Base-by-base conservation (phyloP, 2,329 filamentous ascomycete species). In the Arachnomyces sp. region DNA sequence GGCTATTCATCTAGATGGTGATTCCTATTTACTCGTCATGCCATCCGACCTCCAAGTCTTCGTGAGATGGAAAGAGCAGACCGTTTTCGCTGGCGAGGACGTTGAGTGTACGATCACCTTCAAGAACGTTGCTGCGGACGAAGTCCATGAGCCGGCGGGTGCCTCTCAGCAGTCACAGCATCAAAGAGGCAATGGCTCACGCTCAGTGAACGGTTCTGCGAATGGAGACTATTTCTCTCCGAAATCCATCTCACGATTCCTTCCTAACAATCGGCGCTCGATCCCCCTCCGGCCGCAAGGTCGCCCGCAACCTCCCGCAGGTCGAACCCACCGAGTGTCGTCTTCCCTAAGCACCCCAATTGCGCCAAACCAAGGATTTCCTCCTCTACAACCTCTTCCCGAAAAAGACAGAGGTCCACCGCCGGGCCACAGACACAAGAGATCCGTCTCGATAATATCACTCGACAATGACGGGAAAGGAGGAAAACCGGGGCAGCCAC, bases 81-180 rank as follows among this genome's bases (percentile, higher is more conserved):
- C 86, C 46, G 86, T 98, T 55, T 98, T 96, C 67, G 86, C 92
- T 42, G 92, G 92, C 65, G 92, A 98, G 72, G 84, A 95, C 58
- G 78, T 96, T 57, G 86, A 89, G 68, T 96, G 92, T 67, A 88
- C 82, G 51, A 94, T 98, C 62, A 95, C 86, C 37, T 98, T 98
- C 69, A 90, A 84, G 67, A 98, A 98, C 61, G 75, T 89, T 36
- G 70, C 75, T 21, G 62, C 75, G 36, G 67, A 66, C 30, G 56
- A 51, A 44, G 21, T 25, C 21, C 21, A 25, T 25, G 21, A 25
- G 50, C 48, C 40, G 53, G n/a, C n/a, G n/a, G n/a, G n/a, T n/a
- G n/a, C n/a, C n/a, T 54, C 33, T 57, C 64, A 21, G 42, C 57
- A 36, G 50, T 45, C 47, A 52, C 50, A 49, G 50, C 47, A 34